Evolutionary conservation across 2,329 filamentous ascomycete genomes (phyloP).

Genomic region (Trichoderma sp.): DNA sequence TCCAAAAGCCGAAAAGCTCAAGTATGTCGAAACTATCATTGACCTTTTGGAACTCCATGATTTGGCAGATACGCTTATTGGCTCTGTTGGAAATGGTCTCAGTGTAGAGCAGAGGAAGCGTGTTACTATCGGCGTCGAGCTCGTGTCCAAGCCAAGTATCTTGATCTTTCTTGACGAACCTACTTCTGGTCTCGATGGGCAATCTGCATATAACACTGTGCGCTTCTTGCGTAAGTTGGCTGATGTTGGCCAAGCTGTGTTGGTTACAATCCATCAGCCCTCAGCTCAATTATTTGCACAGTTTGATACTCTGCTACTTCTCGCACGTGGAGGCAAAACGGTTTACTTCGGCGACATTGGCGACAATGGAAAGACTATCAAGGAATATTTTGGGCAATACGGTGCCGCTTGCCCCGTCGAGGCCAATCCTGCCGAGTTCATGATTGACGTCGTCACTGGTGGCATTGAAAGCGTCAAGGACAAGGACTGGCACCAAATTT

Average conservation of each 20-base stretch:
- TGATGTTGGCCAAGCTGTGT: slow-evolving; percentile 66
- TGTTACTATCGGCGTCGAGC: slow-evolving; percentile 64
- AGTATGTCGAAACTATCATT: slow-evolving; percentile 79
- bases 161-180: slow-evolving; percentile 66
- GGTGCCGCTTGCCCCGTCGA: slow-evolving; percentile 65
- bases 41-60: slow-evolving; percentile 59
- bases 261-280: slow-evolving; percentile 73
- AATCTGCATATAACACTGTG: slow-evolving; percentile 68
- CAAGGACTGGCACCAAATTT: slow-evolving; percentile 70
- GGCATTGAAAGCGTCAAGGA: slow-evolving; percentile 43
- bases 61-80: slow-evolving; percentile 53
- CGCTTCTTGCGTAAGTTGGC: slow-evolving; percentile 70
- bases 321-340: slow-evolving; percentile 67
- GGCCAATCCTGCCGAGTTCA: slow-evolving; percentile 76
- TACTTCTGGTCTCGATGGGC: slow-evolving; percentile 68
- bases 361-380: slow-evolving; percentile 56
- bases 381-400: slow-evolving; percentile 67
- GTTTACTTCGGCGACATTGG: slow-evolving; percentile 72
- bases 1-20: slow-evolving; percentile 68
- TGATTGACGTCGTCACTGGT: slow-evolving; percentile 66
- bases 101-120: slow-evolving; percentile 59
- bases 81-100: slow-evolving; percentile 54
- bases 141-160: slow-evolving; percentile 63
- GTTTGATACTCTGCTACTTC: slow-evolving; percentile 67
- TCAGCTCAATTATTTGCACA: slow-evolving; percentile 67